phyloP scores from a whole-genome alignment of 257 asterid genomes.

The Handroanthus guayacan region DNA sequence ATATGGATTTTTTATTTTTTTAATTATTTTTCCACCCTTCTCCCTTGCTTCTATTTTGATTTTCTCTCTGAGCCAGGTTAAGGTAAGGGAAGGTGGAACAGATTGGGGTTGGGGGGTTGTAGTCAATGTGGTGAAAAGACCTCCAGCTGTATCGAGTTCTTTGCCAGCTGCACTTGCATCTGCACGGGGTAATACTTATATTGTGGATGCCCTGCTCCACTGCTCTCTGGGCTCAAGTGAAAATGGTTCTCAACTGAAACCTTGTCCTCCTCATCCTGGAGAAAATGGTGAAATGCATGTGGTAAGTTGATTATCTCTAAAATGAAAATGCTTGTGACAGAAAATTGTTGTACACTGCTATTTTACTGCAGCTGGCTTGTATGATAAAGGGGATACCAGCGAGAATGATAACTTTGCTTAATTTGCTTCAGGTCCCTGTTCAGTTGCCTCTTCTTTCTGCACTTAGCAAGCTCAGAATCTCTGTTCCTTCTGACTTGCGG shows the following conservation, averaged over 20 bases:
- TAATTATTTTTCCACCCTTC: too few relatives aligned
- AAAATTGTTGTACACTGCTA: conserved; percentile 25
- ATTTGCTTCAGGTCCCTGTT: conserved; percentile 80
- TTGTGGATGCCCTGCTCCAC: conserved; percentile 88
- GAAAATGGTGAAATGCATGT: conserved; percentile 99
- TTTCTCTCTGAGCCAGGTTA: conserved; percentile 58
- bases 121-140: conserved; percentile 87
- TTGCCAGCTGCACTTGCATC: conserved; percentile 92
- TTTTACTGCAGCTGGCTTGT: conserved; percentile 20
- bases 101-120: conserved; percentile 99
- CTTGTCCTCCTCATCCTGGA: conserved; percentile 89
- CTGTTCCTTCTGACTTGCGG: conserved; percentile 88
- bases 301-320: conserved; percentile 55
- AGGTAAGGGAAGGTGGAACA: conserved; percentile 91
- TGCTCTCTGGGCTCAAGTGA: conserved; percentile 79
- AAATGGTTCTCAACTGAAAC: conserved; percentile 84
- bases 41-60: neutral
- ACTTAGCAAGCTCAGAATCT: conserved; percentile 80
- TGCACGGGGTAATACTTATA: conserved; percentile 79
- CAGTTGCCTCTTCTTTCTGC: conserved; percentile 92
- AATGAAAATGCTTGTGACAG: neutral
- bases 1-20: neutral
- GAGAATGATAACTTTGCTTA: conserved; percentile 29
- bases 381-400: conserved; percentile 13
- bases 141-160: conserved; percentile 71